phyloP scores from a whole-genome alignment of 2,329 filamentous ascomycete genomes.

The Hypoxylon sp. region DNA sequence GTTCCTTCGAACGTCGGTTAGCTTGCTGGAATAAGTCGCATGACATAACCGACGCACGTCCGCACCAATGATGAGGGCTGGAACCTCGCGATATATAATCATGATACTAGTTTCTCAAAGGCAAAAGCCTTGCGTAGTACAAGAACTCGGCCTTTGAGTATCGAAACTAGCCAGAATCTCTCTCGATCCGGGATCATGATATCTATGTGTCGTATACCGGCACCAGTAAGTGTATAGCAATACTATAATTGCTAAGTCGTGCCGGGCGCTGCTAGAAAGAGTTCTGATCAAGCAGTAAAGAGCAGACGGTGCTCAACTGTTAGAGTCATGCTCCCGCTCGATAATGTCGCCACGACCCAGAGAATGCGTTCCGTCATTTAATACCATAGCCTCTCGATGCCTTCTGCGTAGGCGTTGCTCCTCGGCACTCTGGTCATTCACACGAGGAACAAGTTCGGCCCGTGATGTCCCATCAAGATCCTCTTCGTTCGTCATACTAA shows the following conservation, averaged over 20 bases:
- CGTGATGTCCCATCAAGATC: conserved; percentile 50
- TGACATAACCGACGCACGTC: not conserved
- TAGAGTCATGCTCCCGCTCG: conserved; percentile 68
- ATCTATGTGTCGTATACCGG: not conserved
- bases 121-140: not conserved
- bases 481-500: conserved; percentile 53
- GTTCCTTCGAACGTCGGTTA: not conserved
- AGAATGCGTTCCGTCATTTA: conserved; percentile 86
- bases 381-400: conserved; percentile 88
- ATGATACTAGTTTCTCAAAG: not conserved
- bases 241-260: not conserved
- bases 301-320: conserved; percentile 45
- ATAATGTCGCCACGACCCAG: conserved; percentile 83
- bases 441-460: conserved; percentile 54
- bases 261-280: not conserved
- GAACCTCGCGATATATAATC: not conserved
- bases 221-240: conserved; percentile 3
- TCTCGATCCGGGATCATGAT: not conserved
- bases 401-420: conserved; percentile 81
- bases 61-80: not conserved
- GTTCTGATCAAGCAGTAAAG: conserved; percentile 1
- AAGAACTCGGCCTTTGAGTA: not conserved
- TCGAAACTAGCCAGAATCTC: not conserved
- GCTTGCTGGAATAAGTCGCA: not conserved
- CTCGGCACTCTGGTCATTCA: conserved; percentile 68